These are phyloP conservation scores for Venturia asperata DNA, from an alignment of 2,329 filamentous ascomycete genomes.

Conservation along the genomic window DNA sequence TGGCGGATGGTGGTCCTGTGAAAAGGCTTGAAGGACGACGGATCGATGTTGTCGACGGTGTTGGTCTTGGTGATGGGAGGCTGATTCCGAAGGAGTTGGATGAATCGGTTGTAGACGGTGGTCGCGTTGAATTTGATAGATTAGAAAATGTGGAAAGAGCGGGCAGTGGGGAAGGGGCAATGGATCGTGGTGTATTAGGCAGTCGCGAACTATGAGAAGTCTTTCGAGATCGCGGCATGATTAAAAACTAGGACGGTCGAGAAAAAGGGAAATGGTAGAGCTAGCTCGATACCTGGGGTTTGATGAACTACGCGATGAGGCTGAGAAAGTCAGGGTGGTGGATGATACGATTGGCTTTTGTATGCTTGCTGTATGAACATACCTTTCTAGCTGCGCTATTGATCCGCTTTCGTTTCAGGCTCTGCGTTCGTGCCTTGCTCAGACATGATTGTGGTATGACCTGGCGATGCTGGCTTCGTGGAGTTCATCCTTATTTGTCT, in stretches of 20 bases:
- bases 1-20: neutral
- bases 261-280: neutral
- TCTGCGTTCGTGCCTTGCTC: neutral
- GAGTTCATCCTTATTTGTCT: neutral
- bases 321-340: neutral
- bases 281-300: neutral
- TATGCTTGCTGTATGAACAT: neutral
- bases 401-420: neutral
- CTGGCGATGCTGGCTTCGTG: neutral
- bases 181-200: neutral
- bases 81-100: neutral
- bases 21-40: neutral
- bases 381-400: neutral
- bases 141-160: neutral
- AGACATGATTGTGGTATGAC: neutral
- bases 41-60: neutral
- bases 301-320: neutral
- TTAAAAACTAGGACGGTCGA: neutral
- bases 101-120: neutral
- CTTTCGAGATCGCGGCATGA: constrained; percentile 3
- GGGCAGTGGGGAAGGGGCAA: neutral
- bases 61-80: neutral
- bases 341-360: neutral
- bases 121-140: neutral
- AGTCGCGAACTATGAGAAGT: neutral